Evolutionary conservation across 257 asterid species (phyloP), one percentile per base, ranked within the genome.

Genomic region (Sherardia arvensis): DNA sequence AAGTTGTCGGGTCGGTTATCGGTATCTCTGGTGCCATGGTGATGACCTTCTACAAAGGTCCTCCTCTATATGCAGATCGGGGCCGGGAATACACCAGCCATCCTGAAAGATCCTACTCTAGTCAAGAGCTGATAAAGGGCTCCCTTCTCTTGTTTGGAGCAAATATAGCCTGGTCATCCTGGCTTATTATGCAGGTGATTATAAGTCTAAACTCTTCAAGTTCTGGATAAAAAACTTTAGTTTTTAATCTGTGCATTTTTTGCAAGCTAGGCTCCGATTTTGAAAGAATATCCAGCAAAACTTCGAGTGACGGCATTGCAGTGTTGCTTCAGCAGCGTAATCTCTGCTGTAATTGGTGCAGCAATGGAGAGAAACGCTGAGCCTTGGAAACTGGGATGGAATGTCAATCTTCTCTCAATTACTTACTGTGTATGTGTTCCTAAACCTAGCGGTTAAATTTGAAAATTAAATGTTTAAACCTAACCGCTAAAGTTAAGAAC

Each of bases 171-270:
- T 84, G 81, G 78, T 66, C 91, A 56, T 7, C 80, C 7, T 86
- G 91, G 89, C 73, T 86, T 20, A 78, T 75, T 28, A 66, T 82
- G 81, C 95, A 82, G 88, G 94, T 81, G 12, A 32, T 32, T n/a
- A n/a, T n/a, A n/a, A n/a, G n/a, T n/a, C n/a, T n/a, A n/a, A n/a
- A n/a, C n/a, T n/a, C n/a, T n/a, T n/a, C n/a, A n/a, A n/a, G n/a
- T n/a, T n/a, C n/a, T n/a, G n/a, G n/a, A n/a, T n/a, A n/a, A n/a
- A n/a, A n/a, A n/a, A n/a, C n/a, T n/a, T n/a, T n/a, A n/a, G n/a
- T n/a, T n/a, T n/a, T n/a, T n/a, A n/a, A n/a, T n/a, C n/a, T 34
- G 43, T 14, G 10, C 15, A 1, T 53, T 22, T 22, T 21, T 6
- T 53, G 0, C 70, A 32, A 32, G n/a, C n/a, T n/a, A 76, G 80